Evolutionary conservation across 345 rosid genomes (phyloP).

Genomic region (Bruguiera sexangula): DNA sequence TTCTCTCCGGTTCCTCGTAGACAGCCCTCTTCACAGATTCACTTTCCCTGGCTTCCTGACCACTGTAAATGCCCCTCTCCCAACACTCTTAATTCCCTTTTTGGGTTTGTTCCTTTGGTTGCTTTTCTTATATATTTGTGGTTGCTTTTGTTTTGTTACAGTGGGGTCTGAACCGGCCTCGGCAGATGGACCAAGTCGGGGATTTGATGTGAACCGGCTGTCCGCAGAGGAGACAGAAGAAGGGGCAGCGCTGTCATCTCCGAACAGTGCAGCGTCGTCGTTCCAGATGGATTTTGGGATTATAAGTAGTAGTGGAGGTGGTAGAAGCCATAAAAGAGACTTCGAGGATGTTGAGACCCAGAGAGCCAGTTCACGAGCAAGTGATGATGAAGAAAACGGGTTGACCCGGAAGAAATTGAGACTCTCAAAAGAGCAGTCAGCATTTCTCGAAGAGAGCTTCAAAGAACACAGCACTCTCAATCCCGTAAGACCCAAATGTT

Average conservation of each 20-base stretch:
- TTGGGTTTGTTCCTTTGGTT: background rate
- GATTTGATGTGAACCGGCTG: conserved; percentile 50
- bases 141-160: conserved; percentile 5
- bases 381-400: conserved; percentile 87
- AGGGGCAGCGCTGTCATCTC: conserved; percentile 56
- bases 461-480: conserved; percentile 83
- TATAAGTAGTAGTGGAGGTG: conserved; percentile 32
- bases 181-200: conserved; percentile 32
- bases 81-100: background rate
- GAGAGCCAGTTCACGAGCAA: conserved; percentile 64
- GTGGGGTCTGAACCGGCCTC: conserved; percentile 39
- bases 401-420: conserved; percentile 84
- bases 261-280: conserved; percentile 78
- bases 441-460: conserved; percentile 91
- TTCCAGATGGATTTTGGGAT: conserved; percentile 78
- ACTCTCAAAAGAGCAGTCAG: conserved; percentile 85
- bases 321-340: conserved; percentile 46
- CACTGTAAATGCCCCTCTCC: conserved; percentile 31
- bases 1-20: conserved; percentile 47
- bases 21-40: conserved; percentile 40
- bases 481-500: conserved; percentile 52
- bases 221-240: conserved; percentile 51
- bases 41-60: conserved; percentile 68
- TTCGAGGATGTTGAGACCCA: conserved; percentile 39
- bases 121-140: background rate